Base-by-base conservation (phyloP, 768 basidiomycete genomes). In the Tulasnella sp. region DNA sequence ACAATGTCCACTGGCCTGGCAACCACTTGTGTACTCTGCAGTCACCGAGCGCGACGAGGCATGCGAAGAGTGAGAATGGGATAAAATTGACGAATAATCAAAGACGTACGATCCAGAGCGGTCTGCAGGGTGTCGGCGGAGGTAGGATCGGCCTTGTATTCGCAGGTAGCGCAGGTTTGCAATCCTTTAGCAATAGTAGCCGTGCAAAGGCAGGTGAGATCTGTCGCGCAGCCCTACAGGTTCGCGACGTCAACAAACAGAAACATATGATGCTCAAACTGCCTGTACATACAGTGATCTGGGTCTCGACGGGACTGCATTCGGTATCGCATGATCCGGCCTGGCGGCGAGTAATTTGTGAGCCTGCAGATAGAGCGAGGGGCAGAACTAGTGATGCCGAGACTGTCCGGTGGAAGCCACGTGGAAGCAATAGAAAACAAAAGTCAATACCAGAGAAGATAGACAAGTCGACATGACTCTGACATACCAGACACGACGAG, bases 161-260 rank as follows among this genome's bases (percentile, higher is more conserved):
- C 11, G 69, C 69, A 70, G 9, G 9, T 12, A 38, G 69, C 69
- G 29, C 69, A 70, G 5, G 12, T 15, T 39, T 70, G 37, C 2
- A 70, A 25, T 12, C 37, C 69, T 39, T 15, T 1, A 4, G 69
- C 69, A 22, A 70, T 29, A 39, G 29, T 17, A 1, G 5, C 2
- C 6, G 69, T 70, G 69, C 69, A 70, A 38, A 70, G 69, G 69
- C 69, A 70, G 37, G 37, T 70, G 36, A 42, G n/a, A 29, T 70
- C 69, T 37, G 36, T 42, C n/a, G 36, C 69, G 29, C 69, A 70
- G 37, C 19, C 69, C 69, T 70, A 25, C 19, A 39, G 69, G 69
- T 31, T 25, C 36, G 36, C 11, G 8, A 6, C 36, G 40, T 70
- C 37, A 36, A n/a, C n/a, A 31, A 69, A 4, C 15, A 38, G 22